Base-by-base conservation (phyloP, 2,329 filamentous ascomycete species). In the Eutypa lata region DNA sequence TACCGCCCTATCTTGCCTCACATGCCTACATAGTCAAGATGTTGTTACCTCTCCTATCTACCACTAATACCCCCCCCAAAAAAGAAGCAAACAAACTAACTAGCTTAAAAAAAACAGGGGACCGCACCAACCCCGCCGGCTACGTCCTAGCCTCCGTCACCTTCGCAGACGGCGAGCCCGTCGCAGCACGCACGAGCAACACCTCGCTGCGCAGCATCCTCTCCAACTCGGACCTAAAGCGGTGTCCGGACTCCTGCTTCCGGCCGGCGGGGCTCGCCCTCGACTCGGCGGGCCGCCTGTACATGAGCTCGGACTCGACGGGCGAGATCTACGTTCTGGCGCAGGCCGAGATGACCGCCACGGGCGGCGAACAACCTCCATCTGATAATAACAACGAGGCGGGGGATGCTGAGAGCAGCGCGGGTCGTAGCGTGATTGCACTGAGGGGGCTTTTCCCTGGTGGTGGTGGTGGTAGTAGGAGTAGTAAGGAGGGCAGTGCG, bases 301-400 rank as follows among this genome's bases (percentile, higher is more conserved):
- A 81, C 68, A 79, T 88, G 73, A 80, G 74, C 52, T 83, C 78
- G 4, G 86, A 89, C 65, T 65, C 74, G 14, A 85, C 84, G 0
- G 86, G 85, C 6, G 86, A 89, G 72, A 78, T 89, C 42, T 88
- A 81, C 59, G 78, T 88, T 4, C 63, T 84, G 49, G 62, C 67
- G 51, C 55, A 57, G 51, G 50, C 49, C 3, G 60, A 58, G 40
- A 59, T 62, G 16, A 65, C 53, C 2, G 50, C 49, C 6, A 45
- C 38, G 26, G 26, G 26, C 26, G 26, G 26, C 26, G 26, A 31
- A 5, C 26, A 5, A 31, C 26, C 26, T 31, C 10, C 26, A 10
- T 31, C 21, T 16, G 57, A 51, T 13, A 28, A 16, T 26, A 11
- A 8, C 14, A 13, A 21, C 14, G 42, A 21, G 21, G 42, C 18